Percentiles rank a stretch among this genome's conserved stretches.
phyloP scores from a whole-genome alignment of 495 filamentous ascomycete species.

The Elasticomyces elasticus region DNA sequence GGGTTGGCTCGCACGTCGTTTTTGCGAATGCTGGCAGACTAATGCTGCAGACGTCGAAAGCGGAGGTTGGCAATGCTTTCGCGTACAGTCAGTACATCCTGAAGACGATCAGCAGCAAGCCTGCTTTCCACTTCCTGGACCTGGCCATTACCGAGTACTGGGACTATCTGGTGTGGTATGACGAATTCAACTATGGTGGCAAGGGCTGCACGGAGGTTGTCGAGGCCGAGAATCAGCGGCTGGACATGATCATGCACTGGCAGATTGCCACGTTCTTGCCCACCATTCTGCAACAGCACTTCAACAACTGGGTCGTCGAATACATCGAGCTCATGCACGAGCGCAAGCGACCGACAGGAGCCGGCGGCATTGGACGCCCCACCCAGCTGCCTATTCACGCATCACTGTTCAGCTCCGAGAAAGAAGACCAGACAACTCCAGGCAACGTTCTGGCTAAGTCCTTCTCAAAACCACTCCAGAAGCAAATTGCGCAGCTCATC shows the following conservation, averaged over 20 bases:
- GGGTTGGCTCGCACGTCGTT: conserved; percentile 87
- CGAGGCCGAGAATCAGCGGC: conserved; percentile 71
- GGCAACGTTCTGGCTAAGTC: conserved; percentile 59
- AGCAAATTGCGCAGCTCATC: conserved; percentile 69
- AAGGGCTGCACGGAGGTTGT: conserved; percentile 78
- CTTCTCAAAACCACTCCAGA: conserved; percentile 83
- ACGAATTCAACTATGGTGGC: conserved; percentile 96
- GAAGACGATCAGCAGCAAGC: conserved; percentile 89
- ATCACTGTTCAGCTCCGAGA: conserved; percentile 43
- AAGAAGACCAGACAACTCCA: conserved; percentile 44
- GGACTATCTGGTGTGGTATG: conserved; percentile 99
- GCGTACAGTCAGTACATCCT: conserved; percentile 95
- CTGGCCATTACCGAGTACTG: conserved; percentile 98
- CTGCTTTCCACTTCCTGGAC: conserved; percentile 94
- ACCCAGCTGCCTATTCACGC: conserved; percentile 66
- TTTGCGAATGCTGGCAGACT: conserved; percentile 84
- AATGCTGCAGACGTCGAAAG: conserved; percentile 89
- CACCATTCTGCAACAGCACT: conserved; percentile 64
- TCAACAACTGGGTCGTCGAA: conserved; percentile 87
- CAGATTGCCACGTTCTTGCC: conserved; percentile 87
- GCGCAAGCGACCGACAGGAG: conserved; percentile 54
- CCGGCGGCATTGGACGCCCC: conserved; percentile 46
- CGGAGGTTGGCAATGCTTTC: conserved; percentile 92
- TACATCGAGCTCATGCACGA: conserved; percentile 92
- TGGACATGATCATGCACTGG: conserved; percentile 97